phyloP scores from a whole-genome alignment of 495 filamentous ascomycete species.

The Bathelium albidoporum region DNA sequence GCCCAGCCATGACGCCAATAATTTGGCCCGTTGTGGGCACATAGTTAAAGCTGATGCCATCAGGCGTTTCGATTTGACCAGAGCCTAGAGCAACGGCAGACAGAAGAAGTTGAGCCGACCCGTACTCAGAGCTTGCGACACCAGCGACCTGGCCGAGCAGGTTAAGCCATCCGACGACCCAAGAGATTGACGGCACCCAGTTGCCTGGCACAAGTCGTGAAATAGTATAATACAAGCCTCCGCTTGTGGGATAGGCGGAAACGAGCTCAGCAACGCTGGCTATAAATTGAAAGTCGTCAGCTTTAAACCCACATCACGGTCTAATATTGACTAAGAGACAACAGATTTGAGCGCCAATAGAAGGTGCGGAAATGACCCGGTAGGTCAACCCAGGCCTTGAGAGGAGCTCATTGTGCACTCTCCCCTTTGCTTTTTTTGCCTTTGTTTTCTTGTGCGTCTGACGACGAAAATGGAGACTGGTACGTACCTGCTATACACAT shows the following conservation, averaged over 20 bases:
- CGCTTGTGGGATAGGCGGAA: constrained; percentile 49
- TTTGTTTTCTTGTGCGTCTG: neutral
- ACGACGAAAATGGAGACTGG: neutral
- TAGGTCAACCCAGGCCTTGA: too few relatives aligned
- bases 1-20: constrained; percentile 50
- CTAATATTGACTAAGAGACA: neutral
- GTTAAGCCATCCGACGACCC: constrained; percentile 50
- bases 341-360: too few relatives aligned
- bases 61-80: neutral
- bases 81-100: constrained; percentile 47
- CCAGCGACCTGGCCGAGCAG: constrained; percentile 52
- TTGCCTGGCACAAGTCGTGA: constrained; percentile 33
- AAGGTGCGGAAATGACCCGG: too few relatives aligned
- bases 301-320: neutral
- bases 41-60: constrained; percentile 44
- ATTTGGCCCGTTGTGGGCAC: constrained; percentile 42
- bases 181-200: constrained; percentile 29
- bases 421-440: neutral
- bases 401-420: too few relatives aligned
- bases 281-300: constrained; percentile 17
- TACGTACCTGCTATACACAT: constrained; percentile 44
- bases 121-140: constrained; percentile 52
- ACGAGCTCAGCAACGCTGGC: constrained; percentile 44
- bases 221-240: constrained; percentile 43
- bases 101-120: constrained; percentile 50